Base-by-base conservation (phyloP, 2,329 filamentous ascomycete species). In the Penicillium sumatraense region DNA sequence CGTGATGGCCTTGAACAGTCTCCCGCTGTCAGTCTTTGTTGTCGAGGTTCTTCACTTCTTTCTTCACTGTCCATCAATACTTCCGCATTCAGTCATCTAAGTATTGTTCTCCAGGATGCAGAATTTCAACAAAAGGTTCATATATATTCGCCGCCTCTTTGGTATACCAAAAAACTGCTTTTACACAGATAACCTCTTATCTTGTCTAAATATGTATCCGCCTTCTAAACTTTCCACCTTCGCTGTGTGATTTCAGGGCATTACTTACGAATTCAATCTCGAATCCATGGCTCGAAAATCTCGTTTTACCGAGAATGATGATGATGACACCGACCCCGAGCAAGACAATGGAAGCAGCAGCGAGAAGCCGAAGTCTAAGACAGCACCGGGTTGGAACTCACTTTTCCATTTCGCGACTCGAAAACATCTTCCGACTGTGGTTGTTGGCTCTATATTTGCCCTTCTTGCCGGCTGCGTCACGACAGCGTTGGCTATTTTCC, bases 371-470 rank as follows among this genome's bases (percentile, higher is more conserved):
- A 58, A 9, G n/a, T 36, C 33, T 11, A 46, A 18, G 13, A 3
- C 14, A 16, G 10, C 23, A 11, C 21, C 40, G 8, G 23, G 67
- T 49, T 86, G 82, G 82, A 78, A 74, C 41, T 77, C 79, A 1
- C 80, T 97, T 3, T 93, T 96, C 70, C 77, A 78, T 38, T 96
- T 96, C 71, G 89, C 87, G 0, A 84, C 80, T n/a, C 79, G 72
- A 61, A 75, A 77, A 14, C 88, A 96, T 66, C 59, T 82, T 0
- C 74, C 77, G 1, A 68, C 83, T 3, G 71, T 93, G 1, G 44
- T 78, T 10, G 65, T 79, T 2, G 89, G 86, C 1, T 47, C 89
- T 0, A 10, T 82, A 3, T 76, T 84, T 1, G 83, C 89, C 0
- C 68, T 85, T 3, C 63, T 84, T 2, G 81, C 85, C 8, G 89